phyloP scores from a whole-genome alignment of 2,329 filamentous ascomycete genomes.

The Diplodia mutila region DNA sequence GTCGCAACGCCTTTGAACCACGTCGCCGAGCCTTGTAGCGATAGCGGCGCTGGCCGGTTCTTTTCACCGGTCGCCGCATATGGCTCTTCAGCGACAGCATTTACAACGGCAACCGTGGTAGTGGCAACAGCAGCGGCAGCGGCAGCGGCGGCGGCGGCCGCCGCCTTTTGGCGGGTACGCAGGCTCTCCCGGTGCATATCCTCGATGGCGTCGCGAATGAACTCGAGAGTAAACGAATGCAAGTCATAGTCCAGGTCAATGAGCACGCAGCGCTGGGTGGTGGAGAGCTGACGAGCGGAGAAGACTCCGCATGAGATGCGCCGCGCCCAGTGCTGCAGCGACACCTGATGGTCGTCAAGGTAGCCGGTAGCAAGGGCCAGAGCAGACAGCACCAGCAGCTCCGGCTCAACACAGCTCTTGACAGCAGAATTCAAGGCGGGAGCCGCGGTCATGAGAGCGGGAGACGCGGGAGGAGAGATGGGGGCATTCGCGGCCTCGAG shows the following conservation, averaged over 20 bases:
- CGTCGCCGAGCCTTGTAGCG: conserved; percentile 33
- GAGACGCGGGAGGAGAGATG: conserved; percentile 12
- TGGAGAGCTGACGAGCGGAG: conserved; percentile 37
- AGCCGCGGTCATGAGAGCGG: conserved; percentile 6
- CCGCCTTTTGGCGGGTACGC: conserved; percentile 19
- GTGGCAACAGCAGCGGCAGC: background rate
- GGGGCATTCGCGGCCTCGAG: conserved; percentile 30
- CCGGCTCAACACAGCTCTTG: conserved; percentile 32
- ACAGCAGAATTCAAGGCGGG: conserved; percentile 1
- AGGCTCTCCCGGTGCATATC: conserved; percentile 36
- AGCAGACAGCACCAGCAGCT: conserved; percentile 42
- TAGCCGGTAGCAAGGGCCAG: conserved; percentile 42
- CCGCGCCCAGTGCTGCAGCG: conserved; percentile 40
- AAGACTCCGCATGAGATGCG: conserved; percentile 35
- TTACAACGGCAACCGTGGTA: conserved; percentile 27
- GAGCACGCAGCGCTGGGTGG: conserved; percentile 40
- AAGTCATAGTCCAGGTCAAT: conserved; percentile 44
- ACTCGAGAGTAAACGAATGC: conserved; percentile 39
- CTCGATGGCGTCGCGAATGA: conserved; percentile 37
- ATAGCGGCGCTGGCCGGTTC: conserved; percentile 32
- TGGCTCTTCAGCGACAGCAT: conserved; percentile 26
- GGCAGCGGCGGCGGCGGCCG: background rate
- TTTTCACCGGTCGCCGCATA: conserved; percentile 26
- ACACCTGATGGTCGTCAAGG: conserved; percentile 38
- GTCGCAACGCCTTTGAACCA: conserved; percentile 42